Evolutionary conservation across 257 asterid species (phyloP), one percentile per base, ranked within the genome.

Genomic region (Linaria vulgaris): DNA sequence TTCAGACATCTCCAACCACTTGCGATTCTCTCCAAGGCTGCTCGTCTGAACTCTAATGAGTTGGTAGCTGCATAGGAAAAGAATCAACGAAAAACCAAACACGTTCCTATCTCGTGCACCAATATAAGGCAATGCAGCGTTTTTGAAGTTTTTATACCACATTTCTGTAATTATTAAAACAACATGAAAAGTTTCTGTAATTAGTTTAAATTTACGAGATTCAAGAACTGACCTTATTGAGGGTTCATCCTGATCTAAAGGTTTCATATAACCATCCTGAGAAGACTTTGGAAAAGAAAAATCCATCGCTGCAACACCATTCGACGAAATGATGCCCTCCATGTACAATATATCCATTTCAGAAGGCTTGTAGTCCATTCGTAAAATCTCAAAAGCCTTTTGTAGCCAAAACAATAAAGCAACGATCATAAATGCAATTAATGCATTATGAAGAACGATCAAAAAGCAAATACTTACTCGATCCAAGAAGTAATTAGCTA

Each of bases 1-100:
- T 72, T 87, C 97, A 41, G 90, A 94, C 96, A 94, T 90, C 49
- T 80, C 90, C 77, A 94, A 66, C 92, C 95, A 84, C 76, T 83
- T 94, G 92, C 97, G 84, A 47, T 87, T 81, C 56, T 73, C 83
- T 76, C 97, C 95, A 0, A 94, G 89, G 80, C 83, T 81, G 79
- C 81, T 86, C 4, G 82, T 53, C 2, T 74, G 82, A 38, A 74
- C 95, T 74, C 96, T 78, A 48, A 79, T 90, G 63, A 94, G 95
- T 69, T 90, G 88, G 73, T 74, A 83, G 72, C 96, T 90, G 82
- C 77, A 78, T 41, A 19, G 23, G 62, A n/a, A 74, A 71, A 50
- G 51, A 31, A 57, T 4, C 15, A 27, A 37, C 59, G 44, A 52
- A 12, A 8, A 46, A 16, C 27, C 12, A 13, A 38, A 37, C 19